Evolutionary conservation across 495 filamentous ascomycete species (phyloP).

Genomic region (Extremus antarcticus): DNA sequence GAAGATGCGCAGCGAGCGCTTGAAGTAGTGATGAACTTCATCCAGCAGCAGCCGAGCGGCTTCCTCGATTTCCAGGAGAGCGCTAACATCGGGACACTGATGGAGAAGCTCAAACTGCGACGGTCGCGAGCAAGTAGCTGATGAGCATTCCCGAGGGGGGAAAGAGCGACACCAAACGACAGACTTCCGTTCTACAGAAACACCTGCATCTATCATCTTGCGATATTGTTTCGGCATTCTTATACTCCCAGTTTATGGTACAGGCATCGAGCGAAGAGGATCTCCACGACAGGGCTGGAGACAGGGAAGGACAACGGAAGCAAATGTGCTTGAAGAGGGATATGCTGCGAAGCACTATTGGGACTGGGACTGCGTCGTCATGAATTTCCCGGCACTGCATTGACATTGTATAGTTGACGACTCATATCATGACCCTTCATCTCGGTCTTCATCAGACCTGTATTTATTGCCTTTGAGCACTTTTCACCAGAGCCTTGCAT

Average conservation of each 20-base stretch:
- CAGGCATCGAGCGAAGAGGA: background rate
- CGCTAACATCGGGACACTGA: constrained; percentile 68
- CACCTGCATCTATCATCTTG: background rate
- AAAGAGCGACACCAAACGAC: background rate
- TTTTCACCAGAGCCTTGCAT: no score
- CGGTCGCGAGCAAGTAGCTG: constrained; percentile 31
- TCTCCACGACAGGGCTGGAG: background rate
- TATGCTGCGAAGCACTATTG: background rate
- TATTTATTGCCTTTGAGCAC: background rate
- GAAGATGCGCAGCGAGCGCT: constrained; percentile 82
- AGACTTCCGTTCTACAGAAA: background rate
- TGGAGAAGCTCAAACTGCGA: constrained; percentile 73
- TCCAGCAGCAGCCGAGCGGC: constrained; percentile 59
- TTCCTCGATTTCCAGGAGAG: constrained; percentile 75
- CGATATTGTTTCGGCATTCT: background rate
- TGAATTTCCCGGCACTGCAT: background rate
- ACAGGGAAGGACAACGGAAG: background rate
- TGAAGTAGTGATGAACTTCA: constrained; percentile 76
- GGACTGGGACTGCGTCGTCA: background rate
- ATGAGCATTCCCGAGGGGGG: background rate
- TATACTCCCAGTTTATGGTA: background rate
- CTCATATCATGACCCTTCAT: background rate
- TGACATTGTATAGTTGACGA: background rate
- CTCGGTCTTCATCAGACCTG: background rate
- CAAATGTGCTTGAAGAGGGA: background rate